Evolutionary conservation across 2,329 filamentous ascomycete genomes (phyloP).

Genomic region (Colletotrichum graminicola): DNA sequence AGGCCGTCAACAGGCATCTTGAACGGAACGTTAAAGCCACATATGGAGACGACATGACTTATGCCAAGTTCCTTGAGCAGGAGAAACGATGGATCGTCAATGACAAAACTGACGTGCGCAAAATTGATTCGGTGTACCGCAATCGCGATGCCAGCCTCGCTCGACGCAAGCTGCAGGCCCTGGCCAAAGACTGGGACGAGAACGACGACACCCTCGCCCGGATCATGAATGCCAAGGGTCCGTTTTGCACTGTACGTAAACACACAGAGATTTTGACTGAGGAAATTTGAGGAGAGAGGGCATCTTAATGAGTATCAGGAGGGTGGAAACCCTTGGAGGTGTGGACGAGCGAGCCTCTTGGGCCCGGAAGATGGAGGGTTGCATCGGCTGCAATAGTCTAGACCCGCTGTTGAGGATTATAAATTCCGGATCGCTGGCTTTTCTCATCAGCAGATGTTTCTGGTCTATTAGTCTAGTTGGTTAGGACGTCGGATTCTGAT

Average conservation of each 20-base stretch:
- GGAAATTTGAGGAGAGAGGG: too few species aligned
- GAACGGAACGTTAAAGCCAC: conserved; percentile 48
- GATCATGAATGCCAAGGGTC: conserved; percentile 51
- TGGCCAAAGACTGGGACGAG: conserved; percentile 57
- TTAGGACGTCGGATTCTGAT: conserved; percentile 43
- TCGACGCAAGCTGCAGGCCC: conserved; percentile 50
- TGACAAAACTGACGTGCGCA: conserved; percentile 55
- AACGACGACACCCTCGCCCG: conserved; percentile 54
- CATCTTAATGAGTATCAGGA: neutral
- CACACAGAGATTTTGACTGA: neutral
- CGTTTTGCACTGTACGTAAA: conserved; percentile 44
- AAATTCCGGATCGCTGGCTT: rapidly evolving
- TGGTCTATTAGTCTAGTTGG: conserved; percentile 43
- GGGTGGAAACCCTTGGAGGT: neutral
- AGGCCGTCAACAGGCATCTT: conserved; percentile 49
- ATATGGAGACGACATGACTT: conserved; percentile 50
- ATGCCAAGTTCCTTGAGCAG: conserved; percentile 50
- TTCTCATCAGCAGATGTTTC: rapidly evolving
- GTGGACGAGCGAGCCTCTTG: neutral
- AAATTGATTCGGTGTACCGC: conserved; percentile 59
- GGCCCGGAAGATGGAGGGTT: neutral
- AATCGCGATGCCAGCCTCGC: conserved; percentile 56
- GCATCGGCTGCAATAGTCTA: neutral
- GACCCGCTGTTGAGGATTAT: neutral
- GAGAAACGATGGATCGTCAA: conserved; percentile 57